A percentile compares a stretch with the other conserved stretches of the same genome.
These are phyloP conservation scores for Candida pseudocylindracea DNA, from an alignment of 1,139 yeast species.

Conservation along the genomic window DNA sequence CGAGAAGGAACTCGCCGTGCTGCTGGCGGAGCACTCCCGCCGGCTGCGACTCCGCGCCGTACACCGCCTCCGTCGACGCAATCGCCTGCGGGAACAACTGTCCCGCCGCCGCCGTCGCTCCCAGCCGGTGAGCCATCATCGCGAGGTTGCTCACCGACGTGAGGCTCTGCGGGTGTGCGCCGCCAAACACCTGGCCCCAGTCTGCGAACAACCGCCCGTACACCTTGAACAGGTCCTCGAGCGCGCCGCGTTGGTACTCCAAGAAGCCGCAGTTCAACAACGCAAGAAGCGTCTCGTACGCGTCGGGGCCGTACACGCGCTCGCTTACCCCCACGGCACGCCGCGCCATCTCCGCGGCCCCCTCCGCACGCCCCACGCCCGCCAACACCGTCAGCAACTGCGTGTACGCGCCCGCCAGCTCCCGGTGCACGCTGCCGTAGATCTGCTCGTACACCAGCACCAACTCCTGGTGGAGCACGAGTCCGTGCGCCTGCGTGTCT, in stretches of 20 bases:
- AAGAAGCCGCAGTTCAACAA: constrained; percentile 54
- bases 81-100: neutral
- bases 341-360: constrained; percentile 43
- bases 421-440: constrained; percentile 62
- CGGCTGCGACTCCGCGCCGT: neutral
- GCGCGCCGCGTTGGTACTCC: constrained; percentile 40
- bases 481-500: constrained; percentile 25
- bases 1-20: constrained; percentile 38
- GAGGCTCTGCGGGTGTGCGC: constrained; percentile 11
- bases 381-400: constrained; percentile 37
- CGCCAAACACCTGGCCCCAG: constrained; percentile 31
- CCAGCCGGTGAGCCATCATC: too few species aligned
- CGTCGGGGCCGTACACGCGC: constrained; percentile 74
- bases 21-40: constrained; percentile 8
- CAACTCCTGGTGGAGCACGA: constrained; percentile 39
- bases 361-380: constrained; percentile 32
- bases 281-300: constrained; percentile 52
- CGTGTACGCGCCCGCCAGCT: constrained; percentile 51
- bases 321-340: constrained; percentile 53
- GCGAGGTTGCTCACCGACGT: too few species aligned
- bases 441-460: constrained; percentile 61
- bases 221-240: constrained; percentile 38
- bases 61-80: neutral
- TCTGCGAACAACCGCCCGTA: constrained; percentile 36
- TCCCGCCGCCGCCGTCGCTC: too few species aligned